Percentiles rank a stretch among this genome's conserved stretches.
Evolutionary conservation across 495 filamentous ascomycete species (phyloP).

Genomic region (Penicillium diatomitis): DNA sequence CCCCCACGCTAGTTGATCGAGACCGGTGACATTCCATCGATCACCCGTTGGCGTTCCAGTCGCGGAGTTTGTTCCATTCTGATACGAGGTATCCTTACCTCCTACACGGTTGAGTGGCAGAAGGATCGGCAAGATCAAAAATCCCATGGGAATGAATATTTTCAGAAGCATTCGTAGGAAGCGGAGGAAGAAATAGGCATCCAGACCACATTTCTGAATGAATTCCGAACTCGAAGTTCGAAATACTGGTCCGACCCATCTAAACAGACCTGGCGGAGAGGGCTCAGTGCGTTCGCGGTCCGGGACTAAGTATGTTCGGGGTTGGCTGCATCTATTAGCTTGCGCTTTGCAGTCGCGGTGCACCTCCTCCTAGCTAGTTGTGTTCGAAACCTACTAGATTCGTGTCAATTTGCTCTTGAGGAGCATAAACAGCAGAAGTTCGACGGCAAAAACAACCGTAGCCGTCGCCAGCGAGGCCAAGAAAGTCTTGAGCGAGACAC

Average conservation of each 20-base stretch:
- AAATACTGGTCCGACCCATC: slow-evolving; percentile 63
- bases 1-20: slow-evolving; percentile 83
- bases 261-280: slow-evolving; percentile 60
- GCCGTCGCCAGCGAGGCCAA: slow-evolving; percentile 66
- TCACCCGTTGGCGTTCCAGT: not conserved
- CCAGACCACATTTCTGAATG: slow-evolving; percentile 88
- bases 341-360: too few relatives aligned
- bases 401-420: slow-evolving; percentile 69
- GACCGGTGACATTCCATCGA: slow-evolving; percentile 49
- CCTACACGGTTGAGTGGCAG: slow-evolving; percentile 72
- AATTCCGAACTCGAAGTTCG: slow-evolving; percentile 76
- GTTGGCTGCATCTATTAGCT: slow-evolving; percentile 44
- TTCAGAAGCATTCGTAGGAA: slow-evolving; percentile 90
- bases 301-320: slow-evolving; percentile 84
- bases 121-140: slow-evolving; percentile 75
- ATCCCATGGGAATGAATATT: slow-evolving; percentile 75
- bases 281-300: slow-evolving; percentile 71
- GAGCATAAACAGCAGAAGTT: slow-evolving; percentile 67
- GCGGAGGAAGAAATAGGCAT: slow-evolving; percentile 96
- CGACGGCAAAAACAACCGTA: slow-evolving; percentile 65
- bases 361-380: too few relatives aligned
- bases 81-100: slow-evolving; percentile 51
- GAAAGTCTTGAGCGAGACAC: slow-evolving; percentile 49
- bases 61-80: slow-evolving; percentile 29
- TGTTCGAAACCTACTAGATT: slow-evolving; percentile 60